Conservation (phyloP, 2,329 filamentous ascomycete genomes). For the Zymoseptoria crescenta region DNA sequence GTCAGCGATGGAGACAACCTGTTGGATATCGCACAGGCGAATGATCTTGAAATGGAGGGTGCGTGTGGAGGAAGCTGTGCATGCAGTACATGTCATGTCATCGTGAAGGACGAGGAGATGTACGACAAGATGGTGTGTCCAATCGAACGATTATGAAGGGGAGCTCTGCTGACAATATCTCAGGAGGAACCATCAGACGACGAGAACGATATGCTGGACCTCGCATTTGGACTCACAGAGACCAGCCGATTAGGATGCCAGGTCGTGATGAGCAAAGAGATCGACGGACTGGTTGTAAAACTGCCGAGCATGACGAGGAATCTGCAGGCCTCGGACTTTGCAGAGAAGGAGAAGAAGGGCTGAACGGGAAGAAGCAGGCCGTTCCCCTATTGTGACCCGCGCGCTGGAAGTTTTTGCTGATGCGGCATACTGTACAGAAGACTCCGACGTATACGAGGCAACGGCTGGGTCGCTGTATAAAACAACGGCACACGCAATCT, state of each 20-base stretch:
- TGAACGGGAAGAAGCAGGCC: neutral
- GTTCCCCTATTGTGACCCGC: neutral
- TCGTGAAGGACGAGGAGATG: conserved; percentile 64
- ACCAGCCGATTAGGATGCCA: conserved; percentile 80
- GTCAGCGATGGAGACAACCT: conserved; percentile 86
- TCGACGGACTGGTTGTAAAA: conserved; percentile 78
- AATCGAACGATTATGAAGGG: no score
- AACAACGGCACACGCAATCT: neutral
- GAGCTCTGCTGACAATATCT: no score
- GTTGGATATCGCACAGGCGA: conserved; percentile 85
- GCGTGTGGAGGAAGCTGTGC: conserved; percentile 92
- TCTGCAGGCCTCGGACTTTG: conserved; percentile 88
- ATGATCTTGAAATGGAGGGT: conserved; percentile 96
- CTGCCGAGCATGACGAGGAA: conserved; percentile 93
- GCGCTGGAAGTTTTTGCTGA: neutral
- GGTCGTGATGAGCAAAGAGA: conserved; percentile 80
- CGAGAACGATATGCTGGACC: conserved; percentile 78
- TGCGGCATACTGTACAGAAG: neutral
- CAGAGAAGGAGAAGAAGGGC: conserved; percentile 25
- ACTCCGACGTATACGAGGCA: neutral
- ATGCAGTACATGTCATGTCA: conserved; percentile 88
- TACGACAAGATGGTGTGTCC: conserved; percentile 34
- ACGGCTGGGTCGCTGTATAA: neutral
- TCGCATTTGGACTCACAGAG: conserved; percentile 84
- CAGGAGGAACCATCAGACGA: conserved; percentile 40